These are phyloP conservation scores for Rhizoclosmatium sp. DNA, from an alignment of 192 early-diverging fungal species.

Conservation along the genomic window DNA sequence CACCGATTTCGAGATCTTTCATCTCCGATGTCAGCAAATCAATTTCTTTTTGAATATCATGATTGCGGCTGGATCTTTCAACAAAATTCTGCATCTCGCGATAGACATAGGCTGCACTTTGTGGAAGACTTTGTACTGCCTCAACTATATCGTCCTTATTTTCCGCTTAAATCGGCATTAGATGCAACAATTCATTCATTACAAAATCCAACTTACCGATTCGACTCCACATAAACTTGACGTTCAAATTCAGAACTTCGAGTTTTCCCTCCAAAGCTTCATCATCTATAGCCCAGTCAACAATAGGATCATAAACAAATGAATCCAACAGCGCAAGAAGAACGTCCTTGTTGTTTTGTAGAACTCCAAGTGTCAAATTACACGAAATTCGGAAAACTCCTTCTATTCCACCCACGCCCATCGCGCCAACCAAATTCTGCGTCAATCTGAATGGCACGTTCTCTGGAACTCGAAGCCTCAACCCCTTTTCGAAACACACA, in stretches of 20 bases:
- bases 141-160: background rate
- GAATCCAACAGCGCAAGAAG: conserved; percentile 62
- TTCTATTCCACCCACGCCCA: conserved; percentile 53
- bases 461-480: conserved; percentile 70
- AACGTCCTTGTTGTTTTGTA: conserved; percentile 53
- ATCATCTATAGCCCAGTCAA: conserved; percentile 57
- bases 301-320: conserved; percentile 64
- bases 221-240: conserved; percentile 51
- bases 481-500: conserved; percentile 77
- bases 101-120: background rate
- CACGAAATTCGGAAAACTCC: conserved; percentile 55
- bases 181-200: background rate
- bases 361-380: conserved; percentile 44
- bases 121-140: background rate
- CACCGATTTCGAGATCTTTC: background rate
- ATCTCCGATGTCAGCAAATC: background rate
- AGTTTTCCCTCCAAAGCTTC: conserved; percentile 27
- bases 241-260: conserved; percentile 53
- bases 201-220: conserved; percentile 42
- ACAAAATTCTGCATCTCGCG: background rate
- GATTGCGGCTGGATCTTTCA: background rate
- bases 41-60: background rate
- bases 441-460: conserved; percentile 81
- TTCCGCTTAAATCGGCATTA: conserved; percentile 1
- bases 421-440: conserved; percentile 49